phyloP scores from a whole-genome alignment of 805 yeast species.

The Ogataea ramenticola region DNA sequence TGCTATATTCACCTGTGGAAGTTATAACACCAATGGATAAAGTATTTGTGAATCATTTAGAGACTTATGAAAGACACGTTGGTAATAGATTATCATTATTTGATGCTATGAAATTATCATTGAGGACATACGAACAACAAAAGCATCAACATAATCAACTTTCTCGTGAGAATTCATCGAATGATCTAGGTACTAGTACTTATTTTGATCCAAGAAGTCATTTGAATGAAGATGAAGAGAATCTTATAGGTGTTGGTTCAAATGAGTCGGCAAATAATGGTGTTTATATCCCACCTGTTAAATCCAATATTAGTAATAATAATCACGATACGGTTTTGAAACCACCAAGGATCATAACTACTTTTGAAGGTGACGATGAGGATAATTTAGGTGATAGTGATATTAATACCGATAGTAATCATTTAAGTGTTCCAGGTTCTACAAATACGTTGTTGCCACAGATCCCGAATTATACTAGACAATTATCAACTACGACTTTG shows the following conservation, averaged over 20 bases:
- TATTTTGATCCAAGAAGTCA: no score
- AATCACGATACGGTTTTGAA: not conserved
- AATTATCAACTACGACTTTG: not conserved
- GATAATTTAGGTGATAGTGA: no score
- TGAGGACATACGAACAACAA: constrained; percentile 7
- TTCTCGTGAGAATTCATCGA: no score
- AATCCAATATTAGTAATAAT: not conserved
- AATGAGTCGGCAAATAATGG: no score
- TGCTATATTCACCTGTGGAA: not conserved
- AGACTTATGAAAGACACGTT: constrained; percentile 20
- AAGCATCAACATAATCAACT: not conserved
- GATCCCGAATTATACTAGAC: not conserved
- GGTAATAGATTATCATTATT: constrained; percentile 21
- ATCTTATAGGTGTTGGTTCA: no score
- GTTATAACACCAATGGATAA: constrained; percentile 3
- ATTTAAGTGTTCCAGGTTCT: no score
- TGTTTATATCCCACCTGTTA: not conserved
- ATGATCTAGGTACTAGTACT: no score
- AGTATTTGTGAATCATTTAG: constrained; percentile 17
- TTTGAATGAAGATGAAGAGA: no score
- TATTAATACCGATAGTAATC: no score
- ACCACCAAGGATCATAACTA: not conserved
- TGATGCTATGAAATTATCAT: constrained; percentile 24
- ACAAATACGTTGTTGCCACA: no score
- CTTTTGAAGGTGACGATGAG: not conserved